Conservation (phyloP, 2,329 filamentous ascomycete genomes). For the Fusarium lyarnte region DNA sequence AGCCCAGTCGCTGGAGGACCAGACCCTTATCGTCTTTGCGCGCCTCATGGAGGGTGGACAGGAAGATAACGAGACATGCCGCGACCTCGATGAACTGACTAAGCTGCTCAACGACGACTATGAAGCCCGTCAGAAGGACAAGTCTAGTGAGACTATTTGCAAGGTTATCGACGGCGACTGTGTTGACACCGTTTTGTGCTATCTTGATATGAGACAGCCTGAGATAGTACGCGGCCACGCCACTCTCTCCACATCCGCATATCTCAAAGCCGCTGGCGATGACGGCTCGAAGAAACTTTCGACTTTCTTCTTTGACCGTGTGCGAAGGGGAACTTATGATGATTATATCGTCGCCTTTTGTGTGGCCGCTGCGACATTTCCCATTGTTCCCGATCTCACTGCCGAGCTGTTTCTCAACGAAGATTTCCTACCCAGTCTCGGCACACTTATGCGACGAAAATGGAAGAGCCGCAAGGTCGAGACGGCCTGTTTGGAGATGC, state of each 20-base stretch:
- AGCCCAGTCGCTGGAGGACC: constrained; percentile 61
- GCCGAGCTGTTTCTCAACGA: constrained; percentile 86
- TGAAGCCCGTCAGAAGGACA: constrained; percentile 54
- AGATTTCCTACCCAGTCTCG: constrained; percentile 82
- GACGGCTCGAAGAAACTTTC: constrained; percentile 75
- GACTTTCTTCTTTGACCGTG: constrained; percentile 76
- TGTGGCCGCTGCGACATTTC: constrained; percentile 88
- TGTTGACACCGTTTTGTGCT: constrained; percentile 85
- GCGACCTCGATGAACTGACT: constrained; percentile 66
- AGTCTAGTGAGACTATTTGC: constrained; percentile 60
- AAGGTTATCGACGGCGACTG: constrained; percentile 76
- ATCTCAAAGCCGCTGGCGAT: constrained; percentile 80
- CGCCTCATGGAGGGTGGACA: constrained; percentile 91
- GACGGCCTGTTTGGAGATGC: constrained; percentile 84
- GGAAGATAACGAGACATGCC: constrained; percentile 77
- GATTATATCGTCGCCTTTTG: constrained; percentile 93
- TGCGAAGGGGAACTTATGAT: constrained; percentile 81
- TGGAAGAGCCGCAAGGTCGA: constrained; percentile 89
- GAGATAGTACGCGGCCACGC: constrained; percentile 81
- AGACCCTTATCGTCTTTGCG: constrained; percentile 82
- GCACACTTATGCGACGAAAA: constrained; percentile 78
- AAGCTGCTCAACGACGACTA: constrained; percentile 67
- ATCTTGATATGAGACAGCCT: constrained; percentile 84
- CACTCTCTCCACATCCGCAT: constrained; percentile 82
- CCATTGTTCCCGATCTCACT: constrained; percentile 80